These are phyloP conservation scores for Penicillium sp. DNA, from an alignment of 2,329 filamentous ascomycete genomes.

Conservation along the genomic window DNA sequence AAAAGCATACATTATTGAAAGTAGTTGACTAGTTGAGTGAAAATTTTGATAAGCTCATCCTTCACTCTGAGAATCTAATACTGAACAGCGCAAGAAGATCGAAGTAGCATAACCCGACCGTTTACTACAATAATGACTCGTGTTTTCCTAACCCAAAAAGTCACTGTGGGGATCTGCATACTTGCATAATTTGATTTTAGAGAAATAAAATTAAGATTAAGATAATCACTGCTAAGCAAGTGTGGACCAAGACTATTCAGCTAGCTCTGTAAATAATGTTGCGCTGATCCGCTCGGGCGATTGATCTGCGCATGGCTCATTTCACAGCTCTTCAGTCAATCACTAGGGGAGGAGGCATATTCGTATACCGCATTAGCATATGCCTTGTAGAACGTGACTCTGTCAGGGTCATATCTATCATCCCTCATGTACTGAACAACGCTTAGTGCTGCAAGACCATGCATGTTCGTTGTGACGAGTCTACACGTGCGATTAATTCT, in stretches of 20 bases:
- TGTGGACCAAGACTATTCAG: neutral
- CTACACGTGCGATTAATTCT: conserved; percentile 4
- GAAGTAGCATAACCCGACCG: neutral
- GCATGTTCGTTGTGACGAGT: neutral
- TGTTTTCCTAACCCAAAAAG: neutral
- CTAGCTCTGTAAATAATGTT: conserved; percentile 5
- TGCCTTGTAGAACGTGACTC: neutral
- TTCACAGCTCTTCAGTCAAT: conserved; percentile 13
- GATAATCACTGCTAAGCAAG: neutral
- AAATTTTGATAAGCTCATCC: neutral
- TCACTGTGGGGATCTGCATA: neutral
- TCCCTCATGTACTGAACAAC: neutral
- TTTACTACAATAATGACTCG: neutral
- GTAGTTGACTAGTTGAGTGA: neutral
- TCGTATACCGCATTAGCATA: neutral
- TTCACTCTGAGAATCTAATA: neutral
- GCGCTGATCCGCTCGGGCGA: conserved; percentile 7
- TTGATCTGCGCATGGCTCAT: conserved; percentile 15
- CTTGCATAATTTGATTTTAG: neutral
- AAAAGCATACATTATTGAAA: neutral
- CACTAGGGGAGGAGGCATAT: neutral
- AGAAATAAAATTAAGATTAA: neutral
- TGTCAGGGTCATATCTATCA: neutral
- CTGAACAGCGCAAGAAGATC: neutral
- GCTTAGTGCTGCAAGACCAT: too few species aligned